Evolutionary conservation across 2,329 filamentous ascomycete genomes (phyloP).

Genomic region (Sordariomycetes sp.): DNA sequence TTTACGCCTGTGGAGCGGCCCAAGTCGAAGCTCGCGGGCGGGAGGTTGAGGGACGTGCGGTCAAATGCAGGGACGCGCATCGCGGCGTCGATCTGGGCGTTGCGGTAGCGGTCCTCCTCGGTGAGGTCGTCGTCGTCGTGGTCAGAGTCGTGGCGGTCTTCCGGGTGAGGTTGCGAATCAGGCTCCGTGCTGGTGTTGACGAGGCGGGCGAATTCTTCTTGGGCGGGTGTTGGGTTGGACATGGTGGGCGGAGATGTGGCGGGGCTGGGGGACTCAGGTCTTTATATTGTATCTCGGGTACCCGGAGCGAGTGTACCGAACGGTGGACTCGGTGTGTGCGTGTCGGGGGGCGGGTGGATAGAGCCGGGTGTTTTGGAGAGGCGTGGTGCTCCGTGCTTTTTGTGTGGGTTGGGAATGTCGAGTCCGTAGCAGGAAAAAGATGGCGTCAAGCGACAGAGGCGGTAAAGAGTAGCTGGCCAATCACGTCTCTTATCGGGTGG

Average conservation of each 20-base stretch:
- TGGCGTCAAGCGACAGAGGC: not conserved
- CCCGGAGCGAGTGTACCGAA: too few species aligned
- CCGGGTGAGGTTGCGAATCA: constrained; percentile 33
- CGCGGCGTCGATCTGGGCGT: constrained; percentile 44
- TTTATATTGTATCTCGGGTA: not conserved
- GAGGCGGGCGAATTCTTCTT: constrained; percentile 54
- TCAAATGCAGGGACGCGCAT: constrained; percentile 51
- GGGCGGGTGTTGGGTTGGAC: constrained; percentile 42
- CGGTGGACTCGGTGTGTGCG: too few species aligned
- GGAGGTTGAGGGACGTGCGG: constrained; percentile 42
- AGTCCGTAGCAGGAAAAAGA: not conserved
- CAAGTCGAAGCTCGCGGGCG: constrained; percentile 48
- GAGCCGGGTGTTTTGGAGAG: not conserved
- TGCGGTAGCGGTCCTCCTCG: constrained; percentile 40
- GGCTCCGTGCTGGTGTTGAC: constrained; percentile 34
- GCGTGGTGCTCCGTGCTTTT: too few species aligned
- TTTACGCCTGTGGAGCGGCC: constrained; percentile 70
- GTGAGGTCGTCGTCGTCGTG: constrained; percentile 38
- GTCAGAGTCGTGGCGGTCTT: constrained; percentile 39
- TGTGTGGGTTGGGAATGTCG: too few species aligned
- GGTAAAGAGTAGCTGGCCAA: not conserved
- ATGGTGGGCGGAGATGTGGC: constrained; percentile 22
- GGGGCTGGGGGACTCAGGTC: not conserved
- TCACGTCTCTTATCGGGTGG: not conserved
- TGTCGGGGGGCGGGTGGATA: not conserved